Percentiles rank a stretch among this genome's conserved stretches.
These are phyloP conservation scores for Solanum lignicaule DNA, from an alignment of 257 asterid species.

Conservation along the genomic window DNA sequence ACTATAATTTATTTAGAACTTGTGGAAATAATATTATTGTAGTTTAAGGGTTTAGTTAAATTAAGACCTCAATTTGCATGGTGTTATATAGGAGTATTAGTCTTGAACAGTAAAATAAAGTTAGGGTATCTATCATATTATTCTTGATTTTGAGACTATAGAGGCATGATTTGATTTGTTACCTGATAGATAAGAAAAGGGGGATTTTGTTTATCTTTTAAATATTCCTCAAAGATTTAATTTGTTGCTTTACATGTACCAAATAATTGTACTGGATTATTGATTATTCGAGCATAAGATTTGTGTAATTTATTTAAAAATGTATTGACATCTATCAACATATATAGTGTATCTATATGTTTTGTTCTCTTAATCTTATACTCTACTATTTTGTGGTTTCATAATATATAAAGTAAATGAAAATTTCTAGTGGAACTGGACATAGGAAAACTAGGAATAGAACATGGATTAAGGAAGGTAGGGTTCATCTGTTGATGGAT, in stretches of 20 bases:
- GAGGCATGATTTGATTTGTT: not conserved
- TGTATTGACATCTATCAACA: not conserved
- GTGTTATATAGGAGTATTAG: not conserved
- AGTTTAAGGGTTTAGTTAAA: not conserved
- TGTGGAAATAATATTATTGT: not conserved
- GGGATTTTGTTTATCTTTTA: not conserved
- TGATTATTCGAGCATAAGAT: not conserved
- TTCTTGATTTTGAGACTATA: not conserved
- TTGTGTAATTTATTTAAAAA: not conserved
- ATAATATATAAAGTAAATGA: not conserved
- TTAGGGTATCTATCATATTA: not conserved
- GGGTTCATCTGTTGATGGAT: not conserved
- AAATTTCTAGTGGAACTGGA: not conserved
- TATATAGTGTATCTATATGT: not conserved
- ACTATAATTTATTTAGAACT: not conserved
- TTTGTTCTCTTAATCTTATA: not conserved
- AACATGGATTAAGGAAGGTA: not conserved
- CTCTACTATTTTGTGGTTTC: no score
- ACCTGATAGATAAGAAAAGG: not conserved
- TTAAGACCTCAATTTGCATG: not conserved
- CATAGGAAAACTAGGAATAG: not conserved
- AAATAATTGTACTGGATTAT: not conserved
- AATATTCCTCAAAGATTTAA: slow-evolving; percentile 1
- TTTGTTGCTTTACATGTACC: not conserved
- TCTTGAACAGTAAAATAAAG: not conserved